Base-by-base conservation (phyloP, 768 basidiomycete genomes). In the Favolaschia claudopus region DNA sequence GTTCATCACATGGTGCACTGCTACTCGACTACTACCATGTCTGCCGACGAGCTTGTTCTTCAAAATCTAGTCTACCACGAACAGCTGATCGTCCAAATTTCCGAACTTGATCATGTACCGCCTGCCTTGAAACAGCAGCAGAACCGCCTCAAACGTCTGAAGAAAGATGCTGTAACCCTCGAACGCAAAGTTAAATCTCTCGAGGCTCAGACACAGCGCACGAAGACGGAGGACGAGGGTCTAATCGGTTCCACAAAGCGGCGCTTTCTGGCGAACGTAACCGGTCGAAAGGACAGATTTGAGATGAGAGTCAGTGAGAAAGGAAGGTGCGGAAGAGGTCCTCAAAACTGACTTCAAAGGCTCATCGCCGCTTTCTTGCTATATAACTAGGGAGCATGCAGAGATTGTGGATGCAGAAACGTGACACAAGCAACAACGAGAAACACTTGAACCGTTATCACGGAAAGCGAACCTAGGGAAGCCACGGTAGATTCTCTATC, bases 281-380 rank as follows among this genome's bases (percentile, higher is more conserved):
- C 77, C 5, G 80, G 82, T 5, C 74, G 75, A 57, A 75, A 70
- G 59, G 78, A 78, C 36, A 74, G 79, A 59, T 81, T 72, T 62
- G 74, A 75, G 40, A 77, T 74, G 17, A 78, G 68, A 67, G 77
- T 72, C 45, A 76, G 70, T 34, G 79, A 82, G 58, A 81, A 81
- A 61, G 82, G 82, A 63, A 66, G 74, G 82, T 82, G 57, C 24
- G n/a, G n/a, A n/a, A n/a, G n/a, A n/a, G n/a, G n/a, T n/a, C n/a
- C n/a, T n/a, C n/a, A n/a, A n/a, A n/a, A n/a, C n/a, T n/a, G n/a
- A n/a, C n/a, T n/a, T n/a, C n/a, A n/a, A n/a, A n/a, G n/a, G 72
- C 63, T 20, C 36, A 38, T 36, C 7, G 22, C 50, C 17, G 13
- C 19, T 15, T 25, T n/a, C 10, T 19, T 19, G 20, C 25, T n/a